Evolutionary conservation across 1,139 yeast genomes (phyloP).

Genomic region (Candida sanyaensis): DNA sequence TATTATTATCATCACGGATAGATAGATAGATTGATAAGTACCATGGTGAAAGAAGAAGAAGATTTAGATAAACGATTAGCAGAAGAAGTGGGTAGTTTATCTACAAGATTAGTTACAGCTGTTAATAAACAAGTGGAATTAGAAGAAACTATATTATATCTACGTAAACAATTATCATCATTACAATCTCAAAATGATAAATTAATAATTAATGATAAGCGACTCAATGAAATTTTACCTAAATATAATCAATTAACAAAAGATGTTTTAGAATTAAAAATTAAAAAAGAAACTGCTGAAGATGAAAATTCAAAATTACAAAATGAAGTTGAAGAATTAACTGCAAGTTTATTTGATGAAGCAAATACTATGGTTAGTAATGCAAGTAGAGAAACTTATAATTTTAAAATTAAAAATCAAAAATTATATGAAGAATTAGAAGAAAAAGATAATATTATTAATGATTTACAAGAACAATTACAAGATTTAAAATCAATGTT

Average conservation of each 20-base stretch:
- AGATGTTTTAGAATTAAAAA: constrained; percentile 39
- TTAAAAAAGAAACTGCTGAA: constrained; percentile 44
- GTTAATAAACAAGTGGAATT: constrained; percentile 59
- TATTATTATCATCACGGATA: too few species aligned
- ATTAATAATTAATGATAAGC: constrained; percentile 21
- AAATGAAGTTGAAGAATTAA: constrained; percentile 75
- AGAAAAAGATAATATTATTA: constrained; percentile 72
- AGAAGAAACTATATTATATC: constrained; percentile 41
- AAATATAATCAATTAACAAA: constrained; percentile 32
- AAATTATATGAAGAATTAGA: constrained; percentile 65
- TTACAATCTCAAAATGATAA: constrained; percentile 23
- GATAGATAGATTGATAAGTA: too few species aligned
- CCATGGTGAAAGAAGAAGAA: constrained; percentile 13
- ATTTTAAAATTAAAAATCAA: constrained; percentile 52
- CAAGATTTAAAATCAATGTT: constrained; percentile 63
- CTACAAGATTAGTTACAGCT: constrained; percentile 62
- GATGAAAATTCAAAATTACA: constrained; percentile 58
- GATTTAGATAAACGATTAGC: constrained; percentile 42
- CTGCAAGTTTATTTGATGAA: constrained; percentile 74
- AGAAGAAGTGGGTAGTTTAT: constrained; percentile 55
- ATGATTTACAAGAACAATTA: constrained; percentile 68
- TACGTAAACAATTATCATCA: constrained; percentile 32
- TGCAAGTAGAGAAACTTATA: constrained; percentile 63
- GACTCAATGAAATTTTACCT: constrained; percentile 31
- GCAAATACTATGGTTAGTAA: constrained; percentile 79